Evolutionary conservation across 1,284 basidiomycete species (phyloP).

Genomic region (Moesziomyces parantarcticus): DNA sequence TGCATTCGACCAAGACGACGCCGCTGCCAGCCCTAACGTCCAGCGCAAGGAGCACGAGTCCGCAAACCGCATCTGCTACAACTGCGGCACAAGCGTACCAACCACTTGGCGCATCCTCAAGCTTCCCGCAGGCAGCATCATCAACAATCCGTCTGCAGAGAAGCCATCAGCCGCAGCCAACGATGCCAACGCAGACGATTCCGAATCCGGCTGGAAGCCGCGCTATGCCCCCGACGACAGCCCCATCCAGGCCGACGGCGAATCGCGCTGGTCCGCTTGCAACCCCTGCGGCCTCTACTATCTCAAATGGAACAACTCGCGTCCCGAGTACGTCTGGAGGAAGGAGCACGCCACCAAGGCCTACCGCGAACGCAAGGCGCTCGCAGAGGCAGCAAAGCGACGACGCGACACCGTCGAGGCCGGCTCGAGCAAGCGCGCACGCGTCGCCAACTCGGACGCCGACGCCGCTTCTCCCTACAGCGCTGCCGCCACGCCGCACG

Average conservation of each 20-base stretch:
- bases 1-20: conserved; percentile 19
- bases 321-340: conserved; percentile 55
- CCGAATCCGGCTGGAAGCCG: conserved; percentile 19
- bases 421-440: conserved; percentile 23
- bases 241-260: conserved; percentile 42
- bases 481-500: conserved; percentile 13
- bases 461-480: conserved; percentile 30
- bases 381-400: conserved; percentile 29
- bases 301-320: conserved; percentile 54
- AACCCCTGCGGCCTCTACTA: conserved; percentile 65
- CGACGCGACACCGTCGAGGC: conserved; percentile 11
- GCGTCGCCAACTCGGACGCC: conserved; percentile 18
- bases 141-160: conserved; percentile 51
- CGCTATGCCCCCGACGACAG: conserved; percentile 18
- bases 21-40: conserved; percentile 7
- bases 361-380: conserved; percentile 29
- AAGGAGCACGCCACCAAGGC: conserved; percentile 42
- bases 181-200: conserved; percentile 15
- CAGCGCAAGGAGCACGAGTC: conserved; percentile 28
- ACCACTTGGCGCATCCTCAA: conserved; percentile 57
- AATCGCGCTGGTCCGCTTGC: conserved; percentile 58
- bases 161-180: conserved; percentile 12
- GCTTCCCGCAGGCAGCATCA: conserved; percentile 43
- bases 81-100: conserved; percentile 53
- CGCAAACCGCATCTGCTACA: conserved; percentile 55